Base-by-base conservation (phyloP, 2,329 filamentous ascomycete species). In the Neodidymelliopsis sp. region DNA sequence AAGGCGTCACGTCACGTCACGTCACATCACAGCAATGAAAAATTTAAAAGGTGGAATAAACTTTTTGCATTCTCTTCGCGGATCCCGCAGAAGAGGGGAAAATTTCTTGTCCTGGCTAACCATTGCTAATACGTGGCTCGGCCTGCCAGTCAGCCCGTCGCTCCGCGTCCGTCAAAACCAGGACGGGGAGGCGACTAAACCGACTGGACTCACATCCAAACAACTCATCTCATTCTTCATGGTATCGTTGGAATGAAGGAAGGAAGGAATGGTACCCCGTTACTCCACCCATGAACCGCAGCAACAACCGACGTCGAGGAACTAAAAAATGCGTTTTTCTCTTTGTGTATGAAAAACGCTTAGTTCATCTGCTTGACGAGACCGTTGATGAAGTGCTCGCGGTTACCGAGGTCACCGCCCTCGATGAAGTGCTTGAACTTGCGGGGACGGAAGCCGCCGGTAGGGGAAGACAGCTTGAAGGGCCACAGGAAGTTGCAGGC, bases 371-470 rank as follows among this genome's bases (percentile, higher is more conserved):
- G 91, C 80, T 90, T 87, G 83, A 99, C 88, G 74, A 97, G 87
- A 72, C 79, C 83, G 82, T 97, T 97, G 87, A 99, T 97, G 83
- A 93, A 88, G 74, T 97, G 90, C 86, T 99, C 94, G 67, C 94
- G 90, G 88, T 99, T 97, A 78, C 94, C 94, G 70, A 95, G 84
- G 80, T 99, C 94, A 88, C 94, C 94, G 81, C 93, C 94, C 86
- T 97, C 90, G 65, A 97, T 91, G 85, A 90, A 97, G 85, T 97
- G 92, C 85, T 91, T 94, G 89, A 97, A 97, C 85, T 97, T 99
- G 81, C 94, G 85, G 71, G 89, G 79, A 69, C 89, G 88, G 91
- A 97, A 99, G 65, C 94, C 94, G 79, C 94, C 94, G 70, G 82
- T 97, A 76, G 94, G 94, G 85, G 96, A 97, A 85, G 86, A 91